Evolutionary conservation across 2,329 filamentous ascomycete genomes (phyloP).

Genomic region (Botrytis fragariae): DNA sequence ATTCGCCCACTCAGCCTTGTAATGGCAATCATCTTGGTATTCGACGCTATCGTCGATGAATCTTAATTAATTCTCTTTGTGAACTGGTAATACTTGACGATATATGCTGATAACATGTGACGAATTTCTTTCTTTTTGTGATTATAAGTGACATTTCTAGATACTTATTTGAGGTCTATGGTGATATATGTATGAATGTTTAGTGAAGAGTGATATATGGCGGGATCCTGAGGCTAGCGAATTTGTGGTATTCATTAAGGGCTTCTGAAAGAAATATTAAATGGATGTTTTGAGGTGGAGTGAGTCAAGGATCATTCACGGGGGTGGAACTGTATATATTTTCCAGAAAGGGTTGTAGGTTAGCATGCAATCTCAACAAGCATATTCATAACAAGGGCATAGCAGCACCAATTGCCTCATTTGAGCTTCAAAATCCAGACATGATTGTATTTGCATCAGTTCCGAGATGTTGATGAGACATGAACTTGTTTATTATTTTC

Average conservation of each 20-base stretch:
- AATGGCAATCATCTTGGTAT: background rate
- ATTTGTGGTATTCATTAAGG: too few species aligned
- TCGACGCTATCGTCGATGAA: background rate
- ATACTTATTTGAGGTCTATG: rapidly evolving
- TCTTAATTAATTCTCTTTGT: background rate
- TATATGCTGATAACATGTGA: background rate
- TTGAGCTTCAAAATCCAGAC: too few species aligned
- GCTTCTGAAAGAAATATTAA: background rate
- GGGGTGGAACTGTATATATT: background rate
- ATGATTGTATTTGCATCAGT: background rate
- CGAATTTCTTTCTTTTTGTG: background rate
- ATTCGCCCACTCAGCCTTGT: too few species aligned
- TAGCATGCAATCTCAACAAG: background rate
- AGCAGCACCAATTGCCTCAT: background rate
- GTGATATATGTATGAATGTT: background rate
- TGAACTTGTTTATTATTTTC: background rate
- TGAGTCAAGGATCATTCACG: background rate
- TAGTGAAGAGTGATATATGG: background rate
- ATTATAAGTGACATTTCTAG: background rate
- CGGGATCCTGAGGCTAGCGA: background rate
- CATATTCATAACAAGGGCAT: background rate
- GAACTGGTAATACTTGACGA: background rate
- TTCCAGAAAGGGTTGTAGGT: background rate
- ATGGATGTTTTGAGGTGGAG: background rate
- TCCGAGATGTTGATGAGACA: background rate